Evolutionary conservation across 1,139 yeast genomes (phyloP).

Genomic region (Diutina siamensis): DNA sequence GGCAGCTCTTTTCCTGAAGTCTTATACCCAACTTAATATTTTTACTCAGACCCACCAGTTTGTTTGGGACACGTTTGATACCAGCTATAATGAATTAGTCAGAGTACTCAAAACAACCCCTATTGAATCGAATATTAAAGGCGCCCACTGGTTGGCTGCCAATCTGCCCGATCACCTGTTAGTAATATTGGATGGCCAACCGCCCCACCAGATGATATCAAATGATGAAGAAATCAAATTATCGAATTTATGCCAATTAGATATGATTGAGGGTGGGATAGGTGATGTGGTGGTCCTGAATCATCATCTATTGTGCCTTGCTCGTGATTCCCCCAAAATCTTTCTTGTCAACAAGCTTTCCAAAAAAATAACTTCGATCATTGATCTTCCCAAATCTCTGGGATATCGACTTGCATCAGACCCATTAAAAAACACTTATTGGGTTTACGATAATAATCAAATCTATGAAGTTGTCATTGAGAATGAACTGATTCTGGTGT

Average conservation of each 20-base stretch:
- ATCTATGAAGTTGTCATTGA: slow-evolving; percentile 60
- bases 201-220: background rate
- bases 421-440: slow-evolving; percentile 12
- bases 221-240: background rate
- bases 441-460: slow-evolving; percentile 14
- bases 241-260: background rate
- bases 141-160: background rate
- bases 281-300: background rate
- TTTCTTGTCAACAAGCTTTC: background rate
- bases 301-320: slow-evolving; percentile 2
- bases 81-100: background rate
- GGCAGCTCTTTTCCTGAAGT: background rate
- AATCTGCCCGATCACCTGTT: background rate
- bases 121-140: background rate
- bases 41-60: background rate
- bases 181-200: background rate
- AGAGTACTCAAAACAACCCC: slow-evolving; percentile 1
- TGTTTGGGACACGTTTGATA: slow-evolving; percentile 4
- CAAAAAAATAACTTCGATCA: too few relatives aligned
- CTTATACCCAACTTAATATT: background rate
- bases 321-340: background rate
- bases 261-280: background rate
- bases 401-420: slow-evolving; percentile 8
- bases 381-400: background rate
- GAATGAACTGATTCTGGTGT: slow-evolving; percentile 62